Percentiles rank a stretch among this genome's conserved stretches.
Evolutionary conservation across 305 asterid genomes (phyloP).

Genomic region (Andrographis paniculata): DNA sequence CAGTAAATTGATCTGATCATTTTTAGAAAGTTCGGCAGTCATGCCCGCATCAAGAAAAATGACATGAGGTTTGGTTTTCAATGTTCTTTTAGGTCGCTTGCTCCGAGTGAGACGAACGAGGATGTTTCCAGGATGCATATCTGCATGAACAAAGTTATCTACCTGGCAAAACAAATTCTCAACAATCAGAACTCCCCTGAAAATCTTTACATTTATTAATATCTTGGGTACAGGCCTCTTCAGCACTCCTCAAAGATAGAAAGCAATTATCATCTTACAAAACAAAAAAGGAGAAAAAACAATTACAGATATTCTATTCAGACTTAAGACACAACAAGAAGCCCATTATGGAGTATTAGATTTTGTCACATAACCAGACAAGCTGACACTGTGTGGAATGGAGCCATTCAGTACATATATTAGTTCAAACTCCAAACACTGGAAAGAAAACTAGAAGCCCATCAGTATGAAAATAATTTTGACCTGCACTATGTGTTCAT

Average conservation of each 20-base stretch:
- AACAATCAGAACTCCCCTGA: conserved; percentile 11
- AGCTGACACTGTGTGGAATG: too few species aligned
- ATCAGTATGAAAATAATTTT: too few species aligned
- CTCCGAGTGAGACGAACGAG: conserved; percentile 65
- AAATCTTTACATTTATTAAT: conserved; percentile 6
- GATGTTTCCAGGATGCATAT: conserved; percentile 99
- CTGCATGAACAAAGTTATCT: conserved; percentile 97
- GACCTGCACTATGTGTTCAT: too few species aligned
- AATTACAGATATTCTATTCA: too few species aligned
- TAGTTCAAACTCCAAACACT: too few species aligned
- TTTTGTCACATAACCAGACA: too few species aligned
- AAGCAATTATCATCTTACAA: too few species aligned
- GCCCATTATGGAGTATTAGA: too few species aligned
- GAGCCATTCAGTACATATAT: too few species aligned
- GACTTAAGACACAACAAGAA: too few species aligned
- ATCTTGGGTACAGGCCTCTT: conserved; percentile 6
- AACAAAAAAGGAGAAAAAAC: too few species aligned
- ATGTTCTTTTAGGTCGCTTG: conserved; percentile 49
- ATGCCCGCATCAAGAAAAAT: conserved; percentile 96
- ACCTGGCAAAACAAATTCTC: conserved; percentile 46
- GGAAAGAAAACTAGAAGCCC: too few species aligned
- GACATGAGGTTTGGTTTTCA: conserved; percentile 86
- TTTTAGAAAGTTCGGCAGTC: conserved; percentile 94
- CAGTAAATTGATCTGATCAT: conserved; percentile 57
- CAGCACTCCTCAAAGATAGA: not conserved